phyloP scores from a whole-genome alignment of 192 early-diverging fungal species.

The Linderina pennispora region DNA sequence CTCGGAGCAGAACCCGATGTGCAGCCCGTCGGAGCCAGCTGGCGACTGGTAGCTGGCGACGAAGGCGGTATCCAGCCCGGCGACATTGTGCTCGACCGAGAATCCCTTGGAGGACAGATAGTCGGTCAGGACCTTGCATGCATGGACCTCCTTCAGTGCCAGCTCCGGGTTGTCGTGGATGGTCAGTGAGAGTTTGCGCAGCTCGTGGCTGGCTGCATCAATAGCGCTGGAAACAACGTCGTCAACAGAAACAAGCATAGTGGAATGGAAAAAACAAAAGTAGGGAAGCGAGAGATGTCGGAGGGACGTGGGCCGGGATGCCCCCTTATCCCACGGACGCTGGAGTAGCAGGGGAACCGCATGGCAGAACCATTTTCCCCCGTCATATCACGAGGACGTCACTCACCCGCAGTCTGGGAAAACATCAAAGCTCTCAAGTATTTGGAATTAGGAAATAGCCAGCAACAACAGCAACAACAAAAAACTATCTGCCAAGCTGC shows the following conservation, averaged over 20 bases:
- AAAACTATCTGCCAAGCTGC: neutral
- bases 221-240: constrained; percentile 10
- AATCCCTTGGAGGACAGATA: constrained; percentile 65
- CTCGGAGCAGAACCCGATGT: constrained; percentile 57
- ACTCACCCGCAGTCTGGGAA: too few species aligned
- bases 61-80: constrained; percentile 69
- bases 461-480: too few species aligned
- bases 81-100: constrained; percentile 50
- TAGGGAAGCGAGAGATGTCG: too few species aligned
- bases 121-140: constrained; percentile 55
- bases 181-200: constrained; percentile 23
- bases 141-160: constrained; percentile 50
- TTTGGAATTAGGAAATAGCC: too few species aligned
- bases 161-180: constrained; percentile 59
- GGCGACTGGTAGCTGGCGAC: constrained; percentile 56
- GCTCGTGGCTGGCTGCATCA: constrained; percentile 11
- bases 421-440: too few species aligned
- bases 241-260: constrained; percentile 16
- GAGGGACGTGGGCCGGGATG: too few species aligned
- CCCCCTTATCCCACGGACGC: too few species aligned
- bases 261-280: too few species aligned
- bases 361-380: too few species aligned
- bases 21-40: constrained; percentile 24
- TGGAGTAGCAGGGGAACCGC: too few species aligned
- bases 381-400: too few species aligned